Evolutionary conservation across 2,329 filamentous ascomycete species (phyloP), one percentile per base, ranked within the genome.

Genomic region (Lithohypha guttulata): DNA sequence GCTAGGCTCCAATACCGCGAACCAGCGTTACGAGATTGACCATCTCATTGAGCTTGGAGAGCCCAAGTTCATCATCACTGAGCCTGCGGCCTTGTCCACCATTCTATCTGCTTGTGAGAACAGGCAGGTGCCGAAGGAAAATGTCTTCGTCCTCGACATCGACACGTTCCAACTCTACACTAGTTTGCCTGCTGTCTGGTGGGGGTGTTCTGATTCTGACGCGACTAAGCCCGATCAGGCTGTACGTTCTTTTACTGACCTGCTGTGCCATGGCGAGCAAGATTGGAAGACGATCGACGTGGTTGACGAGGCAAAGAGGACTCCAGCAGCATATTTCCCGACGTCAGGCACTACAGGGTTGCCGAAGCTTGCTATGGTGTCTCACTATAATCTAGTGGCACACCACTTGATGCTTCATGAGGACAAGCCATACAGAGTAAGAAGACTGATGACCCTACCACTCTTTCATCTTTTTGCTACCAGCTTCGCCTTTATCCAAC

Each of bases 271-370:
- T 26, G 33, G 33, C 27, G 33, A 35, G 19, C 50, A 58, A 3
- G 60, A 66, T 55, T 75, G 65, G 69, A 47, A 59, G 10, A 54
- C 53, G 2, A 68, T 66, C 51, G 52, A 65, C 44, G 58, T 60
- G 44, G 56, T 51, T 49, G 53, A 37, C 15, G 33, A 34, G 15
- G 36, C 28, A 41, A 63, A 59, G 46, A 60, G 53, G 44, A 77
- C 65, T 2, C 59, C 57, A 6, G 73, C 60, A n/a, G 69, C 53
- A 46, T 60, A 61, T 46, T 56, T 62, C 4, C 75, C 74, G 46
- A 74, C 66, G 44, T 71, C 66, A 34, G 75, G 75, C 1, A 78
- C 75, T 0, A 77, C 73, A 0, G 73, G 73, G 0, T 55, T 77
- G 2, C 74, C 75, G 0, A 79, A 79, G 50, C 73, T 71, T 0